Evolutionary conservation across 495 filamentous ascomycete genomes (phyloP).

Genomic region (Hyaloscypha variabilis): DNA sequence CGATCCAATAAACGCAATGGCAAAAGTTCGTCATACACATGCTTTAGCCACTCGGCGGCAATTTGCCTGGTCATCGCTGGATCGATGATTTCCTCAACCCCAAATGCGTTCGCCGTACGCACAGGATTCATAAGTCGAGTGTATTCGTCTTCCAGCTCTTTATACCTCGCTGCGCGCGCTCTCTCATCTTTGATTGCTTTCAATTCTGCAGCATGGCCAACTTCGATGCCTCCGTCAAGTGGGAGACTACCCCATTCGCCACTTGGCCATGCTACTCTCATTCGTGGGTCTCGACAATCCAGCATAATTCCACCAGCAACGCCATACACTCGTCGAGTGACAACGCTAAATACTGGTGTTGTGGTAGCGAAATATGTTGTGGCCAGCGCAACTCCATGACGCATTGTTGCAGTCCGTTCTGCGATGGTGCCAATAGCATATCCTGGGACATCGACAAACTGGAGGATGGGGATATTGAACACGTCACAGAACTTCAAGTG

Average conservation of each 20-base stretch:
- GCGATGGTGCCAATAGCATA: slow-evolving; percentile 65
- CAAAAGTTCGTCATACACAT: slow-evolving; percentile 56
- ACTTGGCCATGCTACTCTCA: slow-evolving; percentile 64
- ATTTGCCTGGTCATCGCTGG: slow-evolving; percentile 57
- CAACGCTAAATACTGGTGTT: slow-evolving; percentile 60
- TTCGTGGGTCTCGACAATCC: slow-evolving; percentile 57
- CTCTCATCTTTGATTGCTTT: slow-evolving; percentile 55
- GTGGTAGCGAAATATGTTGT: slow-evolving; percentile 63
- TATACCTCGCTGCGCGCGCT: slow-evolving; percentile 42
- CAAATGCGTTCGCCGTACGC: slow-evolving; percentile 64
- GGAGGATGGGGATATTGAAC: slow-evolving; percentile 63
- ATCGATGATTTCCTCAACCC: slow-evolving; percentile 66
- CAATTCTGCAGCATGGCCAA: slow-evolving; percentile 60
- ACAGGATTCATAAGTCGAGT: slow-evolving; percentile 64
- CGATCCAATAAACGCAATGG: slow-evolving; percentile 50
- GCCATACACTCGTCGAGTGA: slow-evolving; percentile 59
- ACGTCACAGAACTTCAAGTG: slow-evolving; percentile 64
- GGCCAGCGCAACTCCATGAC: slow-evolving; percentile 60
- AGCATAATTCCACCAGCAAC: slow-evolving; percentile 66
- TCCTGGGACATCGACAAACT: slow-evolving; percentile 65
- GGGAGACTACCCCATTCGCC: slow-evolving; percentile 63
- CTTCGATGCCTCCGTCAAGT: slow-evolving; percentile 64
- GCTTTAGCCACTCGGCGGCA: slow-evolving; percentile 53
- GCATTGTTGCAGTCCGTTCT: slow-evolving; percentile 64
- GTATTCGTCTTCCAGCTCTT: slow-evolving; percentile 61